Evolutionary conservation across 2,329 filamentous ascomycete species (phyloP).

Genomic region (Aspergillus sp.): DNA sequence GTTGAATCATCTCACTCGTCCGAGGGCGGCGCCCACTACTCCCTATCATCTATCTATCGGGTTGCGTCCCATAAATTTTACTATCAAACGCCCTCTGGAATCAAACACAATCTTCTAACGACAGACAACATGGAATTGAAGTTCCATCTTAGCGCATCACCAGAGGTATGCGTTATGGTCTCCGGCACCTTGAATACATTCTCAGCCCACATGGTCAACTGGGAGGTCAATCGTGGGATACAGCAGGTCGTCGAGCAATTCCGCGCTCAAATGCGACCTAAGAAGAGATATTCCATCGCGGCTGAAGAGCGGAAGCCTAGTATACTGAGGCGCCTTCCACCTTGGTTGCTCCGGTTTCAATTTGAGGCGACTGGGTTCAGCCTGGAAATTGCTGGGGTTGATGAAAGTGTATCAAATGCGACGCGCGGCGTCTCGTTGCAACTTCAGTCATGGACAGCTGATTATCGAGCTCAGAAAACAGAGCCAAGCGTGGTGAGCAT

Average conservation of each 20-base stretch:
- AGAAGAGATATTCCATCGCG: constrained; percentile 54
- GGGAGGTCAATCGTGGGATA: constrained; percentile 89
- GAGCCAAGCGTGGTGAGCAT: constrained; percentile 51
- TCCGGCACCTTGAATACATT: constrained; percentile 82
- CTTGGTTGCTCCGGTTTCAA: constrained; percentile 81
- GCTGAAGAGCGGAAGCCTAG: constrained; percentile 59
- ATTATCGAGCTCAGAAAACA: constrained; percentile 80
- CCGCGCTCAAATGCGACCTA: constrained; percentile 65
- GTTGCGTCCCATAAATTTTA: constrained; percentile 87
- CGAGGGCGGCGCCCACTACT: constrained; percentile 82
- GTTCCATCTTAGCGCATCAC: constrained; percentile 77
- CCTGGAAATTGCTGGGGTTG: constrained; percentile 85
- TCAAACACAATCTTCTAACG: constrained; percentile 81
- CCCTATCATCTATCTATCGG: constrained; percentile 75
- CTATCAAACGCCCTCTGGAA: constrained; percentile 83
- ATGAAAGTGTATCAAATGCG: constrained; percentile 77
- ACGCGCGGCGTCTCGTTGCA: constrained; percentile 82
- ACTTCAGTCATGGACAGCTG: constrained; percentile 80
- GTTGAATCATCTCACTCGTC: constrained; percentile 93
- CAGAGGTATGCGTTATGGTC: constrained; percentile 78
- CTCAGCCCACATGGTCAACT: constrained; percentile 82
- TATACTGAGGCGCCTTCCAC: constrained; percentile 74
- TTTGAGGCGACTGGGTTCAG: constrained; percentile 88
- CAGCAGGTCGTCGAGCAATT: constrained; percentile 88
- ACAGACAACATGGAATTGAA: constrained; percentile 89